Evolutionary conservation across 805 yeast genomes (phyloP).

Genomic region (Cyberlindnera xylosilytica): DNA sequence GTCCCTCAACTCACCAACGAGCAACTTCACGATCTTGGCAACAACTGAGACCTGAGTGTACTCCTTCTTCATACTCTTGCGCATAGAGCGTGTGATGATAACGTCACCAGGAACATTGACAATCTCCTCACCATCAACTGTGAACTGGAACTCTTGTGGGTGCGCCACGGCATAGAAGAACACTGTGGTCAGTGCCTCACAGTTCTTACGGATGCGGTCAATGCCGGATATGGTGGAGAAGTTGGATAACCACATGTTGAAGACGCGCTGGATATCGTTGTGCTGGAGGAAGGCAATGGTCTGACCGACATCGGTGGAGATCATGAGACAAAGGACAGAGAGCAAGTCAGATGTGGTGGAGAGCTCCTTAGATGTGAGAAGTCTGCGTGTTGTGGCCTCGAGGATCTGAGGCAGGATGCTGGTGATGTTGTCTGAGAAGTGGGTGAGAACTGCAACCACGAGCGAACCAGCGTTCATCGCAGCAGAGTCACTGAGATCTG

Average conservation of each 20-base stretch:
- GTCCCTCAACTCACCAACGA: conserved; percentile 64
- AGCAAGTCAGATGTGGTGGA: conserved; percentile 75
- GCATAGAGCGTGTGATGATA: conserved; percentile 86
- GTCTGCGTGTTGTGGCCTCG: conserved; percentile 63
- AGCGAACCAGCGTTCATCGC: conserved; percentile 72
- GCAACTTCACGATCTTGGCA: conserved; percentile 66
- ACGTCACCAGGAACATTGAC: conserved; percentile 52
- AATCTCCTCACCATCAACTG: conserved; percentile 76
- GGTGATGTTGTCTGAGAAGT: conserved; percentile 36
- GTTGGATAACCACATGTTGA: conserved; percentile 80
- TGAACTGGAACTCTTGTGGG: conserved; percentile 42
- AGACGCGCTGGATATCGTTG: conserved; percentile 48
- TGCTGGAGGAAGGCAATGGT: conserved; percentile 58
- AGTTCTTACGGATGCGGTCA: conserved; percentile 60
- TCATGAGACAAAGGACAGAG: conserved; percentile 70
- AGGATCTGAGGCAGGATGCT: conserved; percentile 26
- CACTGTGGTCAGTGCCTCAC: conserved; percentile 69
- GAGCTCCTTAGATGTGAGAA: conserved; percentile 63
- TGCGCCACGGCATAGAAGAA: conserved; percentile 47
- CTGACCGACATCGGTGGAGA: conserved; percentile 56
- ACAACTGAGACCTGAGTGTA: conserved; percentile 68
- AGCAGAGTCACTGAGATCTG: conserved; percentile 73
- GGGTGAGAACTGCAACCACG: conserved; percentile 55
- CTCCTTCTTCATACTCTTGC: conserved; percentile 44
- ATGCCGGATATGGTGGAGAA: conserved; percentile 77